Base-by-base conservation (phyloP, 106 monocot species). In the Ottelia alismoides region DNA sequence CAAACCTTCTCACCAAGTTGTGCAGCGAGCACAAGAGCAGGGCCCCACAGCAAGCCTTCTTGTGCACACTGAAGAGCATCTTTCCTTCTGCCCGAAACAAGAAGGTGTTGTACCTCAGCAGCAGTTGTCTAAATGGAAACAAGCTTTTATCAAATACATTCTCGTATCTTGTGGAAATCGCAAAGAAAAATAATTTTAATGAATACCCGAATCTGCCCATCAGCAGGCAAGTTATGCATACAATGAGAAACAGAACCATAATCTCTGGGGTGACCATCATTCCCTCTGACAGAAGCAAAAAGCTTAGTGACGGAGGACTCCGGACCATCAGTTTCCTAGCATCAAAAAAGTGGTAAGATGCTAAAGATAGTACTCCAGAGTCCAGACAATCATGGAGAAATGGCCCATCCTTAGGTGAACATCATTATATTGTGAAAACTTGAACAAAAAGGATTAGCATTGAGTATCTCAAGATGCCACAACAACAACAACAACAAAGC, bases 11-110 rank as follows among this genome's bases (percentile, higher is more conserved):
- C 79, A 44, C 98, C 98, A 58, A 98, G 74, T 48, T 86, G 98
- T 51, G 79, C 74, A 18, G 98, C 85, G 70, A 98, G 98, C 58
- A 98, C 82, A 73, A 98, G 74, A 56, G 98, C 89, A 64, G 82
- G 85, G 4, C 98, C 98, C 98, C 98, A 98, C 61, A 98, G 63
- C 55, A 80, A 74, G 69, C 98, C 98, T 49, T 98, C 98, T 63
- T 98, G 90, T 43, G 98, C 98, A 76, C 53, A 60, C 52, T 90
- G 77, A 49, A 98, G 74, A 51, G 98, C 98, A 60, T 99, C 90
- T 73, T 86, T 99, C 47, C 86, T 82, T 78, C 65, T 99, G 55
- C 98, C 98, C 56, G 90, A 82, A 51, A 99, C 82, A 46, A 99
- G 79, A 66, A 99, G 85, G 50, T 68, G 78, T 63, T 99, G 98